Percentiles rank a stretch among this genome's conserved stretches.
Conservation (phyloP, 306 rosid genomes). For the Pyrus bretschneideri region DNA sequence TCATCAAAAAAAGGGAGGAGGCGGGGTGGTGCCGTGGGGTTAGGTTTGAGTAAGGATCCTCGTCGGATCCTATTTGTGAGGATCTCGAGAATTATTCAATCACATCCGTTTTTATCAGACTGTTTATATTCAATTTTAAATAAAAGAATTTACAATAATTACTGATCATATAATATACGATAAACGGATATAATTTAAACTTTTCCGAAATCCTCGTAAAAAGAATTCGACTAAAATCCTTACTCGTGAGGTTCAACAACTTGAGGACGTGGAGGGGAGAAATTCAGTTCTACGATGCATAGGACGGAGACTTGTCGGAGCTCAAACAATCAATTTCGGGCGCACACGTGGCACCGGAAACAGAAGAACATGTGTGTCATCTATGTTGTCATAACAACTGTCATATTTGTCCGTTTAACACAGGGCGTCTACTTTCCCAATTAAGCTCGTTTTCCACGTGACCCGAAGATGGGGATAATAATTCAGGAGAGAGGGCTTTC, state of each 20-base stretch:
- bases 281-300: not conserved
- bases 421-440: not conserved
- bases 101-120: too few species aligned
- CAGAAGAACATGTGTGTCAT: not conserved
- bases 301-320: slow-evolving; percentile 1
- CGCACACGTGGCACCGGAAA: slow-evolving; percentile 26
- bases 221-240: rapidly evolving
- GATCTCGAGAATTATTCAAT: too few species aligned
- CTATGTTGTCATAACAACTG: slow-evolving; percentile 24
- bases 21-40: not conserved
- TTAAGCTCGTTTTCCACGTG: slow-evolving; percentile 53
- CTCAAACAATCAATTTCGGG: slow-evolving; percentile 20
- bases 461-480: not conserved
- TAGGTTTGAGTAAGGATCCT: too few species aligned
- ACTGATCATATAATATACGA: rapidly evolving
- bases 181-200: too few species aligned
- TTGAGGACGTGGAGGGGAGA: slow-evolving; percentile 12
- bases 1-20: too few species aligned
- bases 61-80: too few species aligned
- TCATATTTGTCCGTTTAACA: slow-evolving; percentile 20
- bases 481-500: not conserved
- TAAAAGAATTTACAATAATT: too few species aligned
- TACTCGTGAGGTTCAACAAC: slow-evolving; percentile 5
- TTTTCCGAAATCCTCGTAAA: too few species aligned
- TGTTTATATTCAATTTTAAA: too few species aligned